A percentile compares a stretch with the other conserved stretches of the same genome.
These are phyloP conservation scores for Exserohilum rostratum DNA, from an alignment of 2,329 filamentous ascomycete species.

Conservation along the genomic window DNA sequence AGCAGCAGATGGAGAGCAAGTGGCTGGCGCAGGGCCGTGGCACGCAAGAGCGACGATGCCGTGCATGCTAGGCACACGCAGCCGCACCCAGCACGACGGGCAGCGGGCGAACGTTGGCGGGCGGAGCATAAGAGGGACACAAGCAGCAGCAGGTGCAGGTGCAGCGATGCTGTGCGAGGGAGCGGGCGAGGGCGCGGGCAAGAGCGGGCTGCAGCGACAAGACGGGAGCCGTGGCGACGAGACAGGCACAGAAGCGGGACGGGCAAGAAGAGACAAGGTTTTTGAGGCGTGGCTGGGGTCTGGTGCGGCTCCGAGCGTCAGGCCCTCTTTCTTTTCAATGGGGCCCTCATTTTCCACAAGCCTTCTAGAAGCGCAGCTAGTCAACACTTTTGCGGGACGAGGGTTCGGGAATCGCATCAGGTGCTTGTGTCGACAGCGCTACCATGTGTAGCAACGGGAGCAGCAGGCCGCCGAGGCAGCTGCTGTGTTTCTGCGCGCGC, in stretches of 20 bases:
- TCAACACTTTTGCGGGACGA: conserved; percentile 30
- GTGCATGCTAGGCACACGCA: neutral
- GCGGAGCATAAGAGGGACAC: conserved; percentile 1
- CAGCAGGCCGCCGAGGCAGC: conserved; percentile 19
- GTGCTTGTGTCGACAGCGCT: conserved; percentile 25
- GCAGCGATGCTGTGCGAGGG: neutral
- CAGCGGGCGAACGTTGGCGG: conserved; percentile 13
- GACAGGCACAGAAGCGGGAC: conserved; percentile 12
- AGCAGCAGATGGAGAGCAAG: conserved; percentile 13
- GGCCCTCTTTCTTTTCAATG: conserved; percentile 23
- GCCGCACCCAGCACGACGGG: conserved; percentile 7
- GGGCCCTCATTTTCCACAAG: conserved; percentile 41
- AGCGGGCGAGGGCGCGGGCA: conserved; percentile 4
- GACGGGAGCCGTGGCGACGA: conserved; percentile 7
- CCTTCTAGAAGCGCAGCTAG: conserved; percentile 49
- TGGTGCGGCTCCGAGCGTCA: conserved; percentile 26
- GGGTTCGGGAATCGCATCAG: conserved; percentile 33
- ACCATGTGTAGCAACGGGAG: conserved; percentile 37
- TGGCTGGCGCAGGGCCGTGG: conserved; percentile 5
- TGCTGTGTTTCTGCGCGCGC: neutral
- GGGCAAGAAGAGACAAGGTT: conserved; percentile 25
- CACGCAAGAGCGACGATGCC: conserved; percentile 18
- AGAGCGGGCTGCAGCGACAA: conserved; percentile 20
- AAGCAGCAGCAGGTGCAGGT: conserved; percentile 17
- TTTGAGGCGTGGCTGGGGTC: conserved; percentile 26